Conservation (phyloP, 2,329 filamentous ascomycete species). For the Tolypocladium sp. region DNA sequence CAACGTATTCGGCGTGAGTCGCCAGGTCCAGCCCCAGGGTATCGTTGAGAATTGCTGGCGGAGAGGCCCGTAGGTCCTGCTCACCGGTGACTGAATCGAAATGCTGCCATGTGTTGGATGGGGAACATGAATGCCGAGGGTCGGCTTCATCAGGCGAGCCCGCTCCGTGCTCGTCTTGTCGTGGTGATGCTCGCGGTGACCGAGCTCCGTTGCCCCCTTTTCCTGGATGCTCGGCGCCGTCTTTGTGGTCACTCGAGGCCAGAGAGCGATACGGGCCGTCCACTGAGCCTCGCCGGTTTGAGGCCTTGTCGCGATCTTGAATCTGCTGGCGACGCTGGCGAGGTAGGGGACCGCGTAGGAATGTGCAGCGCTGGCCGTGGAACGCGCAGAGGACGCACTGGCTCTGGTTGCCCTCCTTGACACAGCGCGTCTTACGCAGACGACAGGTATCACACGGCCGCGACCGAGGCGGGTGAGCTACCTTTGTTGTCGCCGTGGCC, state of each 20-base stretch:
- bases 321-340: conserved; percentile 13
- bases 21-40: conserved; percentile 47
- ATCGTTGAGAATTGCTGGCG: conserved; percentile 23
- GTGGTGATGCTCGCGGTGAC: neutral
- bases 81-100: neutral
- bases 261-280: neutral
- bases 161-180: neutral
- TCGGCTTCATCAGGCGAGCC: neutral
- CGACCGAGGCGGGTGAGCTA: conserved; percentile 1
- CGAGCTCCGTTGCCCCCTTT: neutral
- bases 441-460: conserved; percentile 57
- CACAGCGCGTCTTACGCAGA: conserved; percentile 56
- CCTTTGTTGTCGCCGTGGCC: neutral
- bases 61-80: conserved; percentile 5
- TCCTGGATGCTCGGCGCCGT: neutral
- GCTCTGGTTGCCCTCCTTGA: conserved; percentile 48
- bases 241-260: neutral
- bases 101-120: neutral
- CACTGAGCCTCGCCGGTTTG: neutral
- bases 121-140: conserved; percentile 2
- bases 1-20: conserved; percentile 52
- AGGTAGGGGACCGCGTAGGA: conserved; percentile 33
- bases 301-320: neutral
- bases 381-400: conserved; percentile 57
- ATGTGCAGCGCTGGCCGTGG: conserved; percentile 59